These are phyloP conservation scores for Phymatotrichopsis omnivora DNA, from an alignment of 2,329 filamentous ascomycete genomes.

Conservation along the genomic window DNA sequence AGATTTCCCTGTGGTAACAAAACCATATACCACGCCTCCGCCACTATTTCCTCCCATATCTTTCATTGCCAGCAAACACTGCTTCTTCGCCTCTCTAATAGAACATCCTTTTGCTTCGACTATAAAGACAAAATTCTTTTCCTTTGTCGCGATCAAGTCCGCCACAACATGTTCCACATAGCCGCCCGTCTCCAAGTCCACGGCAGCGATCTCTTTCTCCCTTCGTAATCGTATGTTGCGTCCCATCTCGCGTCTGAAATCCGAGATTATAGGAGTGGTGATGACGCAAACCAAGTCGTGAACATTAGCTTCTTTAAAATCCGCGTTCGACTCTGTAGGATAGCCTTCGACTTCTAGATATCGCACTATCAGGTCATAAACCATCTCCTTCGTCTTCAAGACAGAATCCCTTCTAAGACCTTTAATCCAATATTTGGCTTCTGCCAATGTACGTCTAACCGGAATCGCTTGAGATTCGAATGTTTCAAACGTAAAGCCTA, in stretches of 20 bases:
- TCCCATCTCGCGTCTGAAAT: slow-evolving; percentile 1
- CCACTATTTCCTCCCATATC: too few relatives aligned
- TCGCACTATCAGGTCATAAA: slow-evolving; percentile 2
- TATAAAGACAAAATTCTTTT: too few relatives aligned
- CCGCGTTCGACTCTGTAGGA: slow-evolving; percentile 1
- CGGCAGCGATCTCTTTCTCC: slow-evolving; percentile 10
- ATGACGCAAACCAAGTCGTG: slow-evolving; percentile 6
- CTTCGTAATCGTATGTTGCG: background rate
- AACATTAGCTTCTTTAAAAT: slow-evolving; percentile 8
- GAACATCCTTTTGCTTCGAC: too few relatives aligned
- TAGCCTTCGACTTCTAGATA: slow-evolving; percentile 14
- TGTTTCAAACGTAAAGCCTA: too few relatives aligned
- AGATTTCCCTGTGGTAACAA: too few relatives aligned
- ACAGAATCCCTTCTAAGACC: slow-evolving; percentile 2
- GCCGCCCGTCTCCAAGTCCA: slow-evolving; percentile 2
- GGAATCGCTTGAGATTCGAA: too few relatives aligned
- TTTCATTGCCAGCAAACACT: too few relatives aligned
- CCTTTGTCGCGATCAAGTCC: too few relatives aligned
- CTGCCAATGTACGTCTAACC: slow-evolving; percentile 9
- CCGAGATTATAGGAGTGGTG: too few relatives aligned
- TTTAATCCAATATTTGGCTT: background rate
- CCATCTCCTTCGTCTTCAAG: slow-evolving; percentile 9
- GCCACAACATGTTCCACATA: background rate
- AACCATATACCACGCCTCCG: too few relatives aligned
- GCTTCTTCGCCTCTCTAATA: too few relatives aligned